Conservation (phyloP, 2,329 filamentous ascomycete species). For the Chaetomium olivaceum region DNA sequence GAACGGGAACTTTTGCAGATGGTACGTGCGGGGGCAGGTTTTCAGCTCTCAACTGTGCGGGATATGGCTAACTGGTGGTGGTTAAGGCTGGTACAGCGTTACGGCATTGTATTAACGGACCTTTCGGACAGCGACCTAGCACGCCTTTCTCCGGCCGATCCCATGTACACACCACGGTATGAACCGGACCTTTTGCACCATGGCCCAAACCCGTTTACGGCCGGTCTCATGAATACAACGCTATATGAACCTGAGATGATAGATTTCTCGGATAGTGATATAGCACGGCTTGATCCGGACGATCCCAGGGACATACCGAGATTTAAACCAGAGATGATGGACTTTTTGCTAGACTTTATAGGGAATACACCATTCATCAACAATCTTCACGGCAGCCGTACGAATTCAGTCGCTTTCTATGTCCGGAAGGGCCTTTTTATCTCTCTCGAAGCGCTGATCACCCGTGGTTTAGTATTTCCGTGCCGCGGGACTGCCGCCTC, state of each 20-base stretch:
- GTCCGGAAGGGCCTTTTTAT: too few species aligned
- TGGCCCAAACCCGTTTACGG: too few species aligned
- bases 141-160: not conserved
- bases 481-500: not conserved
- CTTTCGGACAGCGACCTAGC: not conserved
- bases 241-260: too few species aligned
- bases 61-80: not conserved
- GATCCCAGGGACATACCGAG: too few species aligned
- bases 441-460: not conserved
- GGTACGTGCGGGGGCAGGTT: not conserved
- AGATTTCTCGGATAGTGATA: too few species aligned
- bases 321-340: not conserved
- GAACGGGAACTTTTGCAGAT: not conserved
- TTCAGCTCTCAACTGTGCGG: not conserved
- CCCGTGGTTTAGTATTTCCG: not conserved
- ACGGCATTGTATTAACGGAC: not conserved
- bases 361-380: not conserved
- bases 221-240: too few species aligned
- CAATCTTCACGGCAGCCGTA: too few species aligned
- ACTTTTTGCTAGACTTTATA: not conserved
- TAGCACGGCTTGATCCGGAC: too few species aligned
- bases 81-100: conserved; percentile 1
- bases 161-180: too few species aligned
- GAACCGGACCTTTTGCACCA: too few species aligned
- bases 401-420: not conserved